phyloP scores from a whole-genome alignment of 2,329 filamentous ascomycete species.

The Dendryphion nanum region DNA sequence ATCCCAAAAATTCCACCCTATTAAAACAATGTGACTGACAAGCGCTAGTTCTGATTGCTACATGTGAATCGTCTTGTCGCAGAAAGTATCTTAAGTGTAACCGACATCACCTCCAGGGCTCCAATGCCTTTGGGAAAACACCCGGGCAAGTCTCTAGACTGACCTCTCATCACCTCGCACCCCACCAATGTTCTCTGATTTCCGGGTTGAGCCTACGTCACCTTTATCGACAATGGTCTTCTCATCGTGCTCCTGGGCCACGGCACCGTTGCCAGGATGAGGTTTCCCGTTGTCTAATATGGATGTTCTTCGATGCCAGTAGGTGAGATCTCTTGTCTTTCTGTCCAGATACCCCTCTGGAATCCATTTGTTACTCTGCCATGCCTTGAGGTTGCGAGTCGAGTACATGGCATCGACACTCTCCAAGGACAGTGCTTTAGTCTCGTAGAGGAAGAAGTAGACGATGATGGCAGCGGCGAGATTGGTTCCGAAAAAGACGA shows the following conservation, averaged over 20 bases:
- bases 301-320: constrained; percentile 13
- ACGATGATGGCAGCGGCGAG: constrained; percentile 27
- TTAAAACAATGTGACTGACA: no score
- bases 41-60: no score
- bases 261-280: neutral
- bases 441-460: constrained; percentile 38
- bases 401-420: constrained; percentile 38
- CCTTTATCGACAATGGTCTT: neutral
- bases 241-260: neutral
- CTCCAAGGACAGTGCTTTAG: constrained; percentile 34
- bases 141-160: no score
- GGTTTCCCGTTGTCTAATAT: neutral
- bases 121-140: no score
- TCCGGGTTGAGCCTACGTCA: neutral
- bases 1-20: no score
- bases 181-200: neutral
- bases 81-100: no score
- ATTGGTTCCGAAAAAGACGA: constrained; percentile 37
- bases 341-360: constrained; percentile 31
- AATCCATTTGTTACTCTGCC: constrained; percentile 33
- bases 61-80: no score
- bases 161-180: no score
- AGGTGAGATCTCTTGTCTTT: constrained; percentile 25
- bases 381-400: constrained; percentile 22
- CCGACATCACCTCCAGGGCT: no score